phyloP scores from a whole-genome alignment of 1,139 yeast species.

The Kurtzmaniella quercitrusa region DNA sequence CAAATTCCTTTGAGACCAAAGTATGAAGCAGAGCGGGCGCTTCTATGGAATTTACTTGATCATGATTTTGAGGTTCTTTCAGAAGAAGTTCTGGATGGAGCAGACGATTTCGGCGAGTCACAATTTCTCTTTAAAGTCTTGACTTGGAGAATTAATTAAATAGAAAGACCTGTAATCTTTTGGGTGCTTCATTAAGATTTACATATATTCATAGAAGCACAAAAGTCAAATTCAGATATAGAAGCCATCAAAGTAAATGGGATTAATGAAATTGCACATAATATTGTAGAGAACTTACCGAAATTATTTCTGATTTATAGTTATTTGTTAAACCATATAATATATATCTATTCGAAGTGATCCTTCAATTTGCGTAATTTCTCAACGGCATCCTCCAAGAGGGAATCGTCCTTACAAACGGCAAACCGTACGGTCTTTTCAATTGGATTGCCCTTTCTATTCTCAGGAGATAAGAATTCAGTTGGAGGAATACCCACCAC shows the following conservation, averaged over 20 bases:
- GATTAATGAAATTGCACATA: no score
- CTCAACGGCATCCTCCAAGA: slow-evolving; percentile 76
- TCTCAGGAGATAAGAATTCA: slow-evolving; percentile 64
- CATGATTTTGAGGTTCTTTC: slow-evolving; percentile 24
- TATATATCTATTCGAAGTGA: slow-evolving; percentile 34
- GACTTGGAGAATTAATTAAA: slow-evolving; percentile 1
- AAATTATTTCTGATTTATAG: no score
- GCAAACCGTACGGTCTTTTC: slow-evolving; percentile 91
- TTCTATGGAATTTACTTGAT: slow-evolving; percentile 53
- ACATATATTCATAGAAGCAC: no score
- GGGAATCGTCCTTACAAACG: slow-evolving; percentile 84
- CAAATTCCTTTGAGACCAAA: slow-evolving; percentile 73
- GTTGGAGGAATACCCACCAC: slow-evolving; percentile 97
- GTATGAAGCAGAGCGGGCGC: slow-evolving; percentile 60
- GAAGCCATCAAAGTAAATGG: no score
- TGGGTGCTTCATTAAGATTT: no score
- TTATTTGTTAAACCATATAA: no score
- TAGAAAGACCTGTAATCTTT: no score
- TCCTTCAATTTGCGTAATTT: slow-evolving; percentile 68
- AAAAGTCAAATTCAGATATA: no score
- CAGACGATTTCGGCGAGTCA: slow-evolving; percentile 83
- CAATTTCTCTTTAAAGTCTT: slow-evolving; percentile 49
- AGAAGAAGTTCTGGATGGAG: slow-evolving; percentile 50
- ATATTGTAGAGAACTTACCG: no score
- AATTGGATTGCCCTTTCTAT: slow-evolving; percentile 67